Evolutionary conservation across 495 filamentous ascomycete genomes (phyloP).

Genomic region (Penicillium bialowiezense): DNA sequence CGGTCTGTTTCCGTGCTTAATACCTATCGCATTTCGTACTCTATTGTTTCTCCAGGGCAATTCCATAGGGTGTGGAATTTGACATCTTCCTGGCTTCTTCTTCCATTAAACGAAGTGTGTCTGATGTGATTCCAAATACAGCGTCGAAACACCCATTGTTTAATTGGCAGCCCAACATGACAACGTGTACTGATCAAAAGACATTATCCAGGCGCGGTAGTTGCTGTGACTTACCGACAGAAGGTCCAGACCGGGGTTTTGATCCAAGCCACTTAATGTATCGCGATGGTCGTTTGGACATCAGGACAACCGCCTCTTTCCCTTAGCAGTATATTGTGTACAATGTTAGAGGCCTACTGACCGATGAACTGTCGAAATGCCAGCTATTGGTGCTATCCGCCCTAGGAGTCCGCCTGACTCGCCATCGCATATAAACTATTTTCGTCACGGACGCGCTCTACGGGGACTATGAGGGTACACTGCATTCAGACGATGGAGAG

Average conservation of each 20-base stretch:
- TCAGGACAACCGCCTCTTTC: slow-evolving; percentile 2
- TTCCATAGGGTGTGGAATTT: too few relatives aligned
- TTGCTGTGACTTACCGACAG: slow-evolving; percentile 1
- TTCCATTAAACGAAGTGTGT: too few relatives aligned
- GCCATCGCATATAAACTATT: slow-evolving; percentile 25
- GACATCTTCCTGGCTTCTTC: too few relatives aligned
- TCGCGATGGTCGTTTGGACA: slow-evolving; percentile 15
- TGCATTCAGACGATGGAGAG: slow-evolving; percentile 2
- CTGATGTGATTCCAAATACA: too few relatives aligned
- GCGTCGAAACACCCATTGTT: too few relatives aligned
- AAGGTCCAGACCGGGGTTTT: slow-evolving; percentile 6
- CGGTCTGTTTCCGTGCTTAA: slow-evolving; percentile 29
- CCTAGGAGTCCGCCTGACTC: slow-evolving; percentile 22
- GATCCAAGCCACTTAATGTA: slow-evolving; percentile 12
- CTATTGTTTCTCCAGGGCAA: too few relatives aligned
- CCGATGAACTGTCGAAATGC: slow-evolving; percentile 27
- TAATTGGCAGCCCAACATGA: too few relatives aligned
- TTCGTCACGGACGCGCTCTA: slow-evolving; percentile 17
- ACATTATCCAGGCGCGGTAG: not conserved
- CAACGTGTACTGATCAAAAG: too few relatives aligned
- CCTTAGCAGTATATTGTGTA: slow-evolving; percentile 5
- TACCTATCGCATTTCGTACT: too few relatives aligned
- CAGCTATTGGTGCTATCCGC: slow-evolving; percentile 18
- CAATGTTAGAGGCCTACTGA: slow-evolving; percentile 19
- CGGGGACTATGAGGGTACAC: slow-evolving; percentile 1